phyloP scores from a whole-genome alignment of 306 rosid species.

The Coriaria nepalensis region DNA sequence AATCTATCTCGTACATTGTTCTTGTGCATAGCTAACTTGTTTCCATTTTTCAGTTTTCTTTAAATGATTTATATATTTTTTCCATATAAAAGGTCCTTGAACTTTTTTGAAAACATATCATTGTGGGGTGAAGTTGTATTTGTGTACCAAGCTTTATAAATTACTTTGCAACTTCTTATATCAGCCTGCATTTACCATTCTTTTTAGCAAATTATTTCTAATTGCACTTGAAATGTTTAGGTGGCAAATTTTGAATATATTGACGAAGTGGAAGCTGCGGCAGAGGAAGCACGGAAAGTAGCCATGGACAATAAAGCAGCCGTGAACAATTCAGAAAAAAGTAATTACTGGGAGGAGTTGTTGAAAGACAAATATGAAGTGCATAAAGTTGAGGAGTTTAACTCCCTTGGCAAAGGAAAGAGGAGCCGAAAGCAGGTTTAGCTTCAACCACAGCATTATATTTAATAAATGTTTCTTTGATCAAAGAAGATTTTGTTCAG shows the following conservation, averaged over 20 bases:
- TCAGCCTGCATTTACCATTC: no score
- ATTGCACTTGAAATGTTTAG: slow-evolving; percentile 25
- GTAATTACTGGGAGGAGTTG: slow-evolving; percentile 91
- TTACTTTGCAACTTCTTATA: not conserved
- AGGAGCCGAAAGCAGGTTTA: slow-evolving; percentile 86
- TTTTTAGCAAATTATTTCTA: slow-evolving; percentile 8
- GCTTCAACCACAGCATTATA: slow-evolving; percentile 3
- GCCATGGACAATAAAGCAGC: slow-evolving; percentile 31
- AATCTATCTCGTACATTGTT: not conserved
- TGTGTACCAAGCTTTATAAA: not conserved
- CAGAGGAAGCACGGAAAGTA: slow-evolving; percentile 55
- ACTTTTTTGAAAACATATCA: no score
- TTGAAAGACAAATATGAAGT: slow-evolving; percentile 70
- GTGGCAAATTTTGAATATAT: slow-evolving; percentile 96
- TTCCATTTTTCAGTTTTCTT: no score
- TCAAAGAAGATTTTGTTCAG: not conserved
- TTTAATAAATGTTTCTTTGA: no score
- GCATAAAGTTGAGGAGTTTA: slow-evolving; percentile 84
- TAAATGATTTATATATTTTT: no score
- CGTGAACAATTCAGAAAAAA: slow-evolving; percentile 39
- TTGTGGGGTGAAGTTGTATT: no score
- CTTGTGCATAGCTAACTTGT: not conserved
- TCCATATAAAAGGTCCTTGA: no score
- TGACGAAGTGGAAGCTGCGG: slow-evolving; percentile 71
- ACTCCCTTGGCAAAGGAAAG: slow-evolving; percentile 87